Conservation (phyloP, 352 stramenopile species). For the Aphanomyces invadans region DNA sequence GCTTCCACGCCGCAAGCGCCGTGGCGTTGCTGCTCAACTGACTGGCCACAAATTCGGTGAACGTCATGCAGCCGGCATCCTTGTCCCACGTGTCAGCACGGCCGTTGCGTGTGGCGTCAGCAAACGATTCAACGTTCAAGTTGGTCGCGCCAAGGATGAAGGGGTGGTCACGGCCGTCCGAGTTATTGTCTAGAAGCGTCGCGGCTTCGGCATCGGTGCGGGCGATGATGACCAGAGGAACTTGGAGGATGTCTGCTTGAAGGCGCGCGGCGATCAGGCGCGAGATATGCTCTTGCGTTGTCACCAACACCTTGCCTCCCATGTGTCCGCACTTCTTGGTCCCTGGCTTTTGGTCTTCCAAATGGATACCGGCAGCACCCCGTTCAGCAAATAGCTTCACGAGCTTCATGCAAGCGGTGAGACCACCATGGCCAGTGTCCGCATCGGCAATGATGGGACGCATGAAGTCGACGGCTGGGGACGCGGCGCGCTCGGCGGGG, state of each 20-base stretch:
- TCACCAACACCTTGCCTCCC: slow-evolving; percentile 96
- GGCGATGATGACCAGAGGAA: slow-evolving; percentile 92
- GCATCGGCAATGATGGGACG: slow-evolving; percentile 96
- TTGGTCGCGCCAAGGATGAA: slow-evolving; percentile 96
- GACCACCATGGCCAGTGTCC: slow-evolving; percentile 94
- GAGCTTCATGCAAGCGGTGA: slow-evolving; percentile 97
- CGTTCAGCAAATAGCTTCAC: slow-evolving; percentile 98
- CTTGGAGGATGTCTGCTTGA: slow-evolving; percentile 94
- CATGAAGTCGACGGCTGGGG: slow-evolving; percentile 90
- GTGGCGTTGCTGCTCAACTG: slow-evolving; percentile 54
- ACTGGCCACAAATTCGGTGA: slow-evolving; percentile 89
- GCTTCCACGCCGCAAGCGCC: slow-evolving; percentile 74
- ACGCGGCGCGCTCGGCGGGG: slow-evolving; percentile 63
- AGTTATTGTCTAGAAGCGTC: slow-evolving; percentile 96
- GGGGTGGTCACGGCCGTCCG: slow-evolving; percentile 94
- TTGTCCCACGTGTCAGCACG: slow-evolving; percentile 84
- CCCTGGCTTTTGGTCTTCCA: slow-evolving; percentile 98
- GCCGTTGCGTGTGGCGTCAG: slow-evolving; percentile 62
- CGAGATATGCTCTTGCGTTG: slow-evolving; percentile 96
- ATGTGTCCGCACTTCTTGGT: slow-evolving; percentile 99
- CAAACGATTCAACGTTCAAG: slow-evolving; percentile 77
- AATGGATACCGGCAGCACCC: slow-evolving; percentile 95
- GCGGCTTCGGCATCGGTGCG: slow-evolving; percentile 96
- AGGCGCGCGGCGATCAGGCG: slow-evolving; percentile 93
- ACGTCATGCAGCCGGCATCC: slow-evolving; percentile 92